A percentile compares a stretch with the other conserved stretches of the same genome.
phyloP scores from a whole-genome alignment of 805 yeast genomes.

The Wickerhamiella brachini region DNA sequence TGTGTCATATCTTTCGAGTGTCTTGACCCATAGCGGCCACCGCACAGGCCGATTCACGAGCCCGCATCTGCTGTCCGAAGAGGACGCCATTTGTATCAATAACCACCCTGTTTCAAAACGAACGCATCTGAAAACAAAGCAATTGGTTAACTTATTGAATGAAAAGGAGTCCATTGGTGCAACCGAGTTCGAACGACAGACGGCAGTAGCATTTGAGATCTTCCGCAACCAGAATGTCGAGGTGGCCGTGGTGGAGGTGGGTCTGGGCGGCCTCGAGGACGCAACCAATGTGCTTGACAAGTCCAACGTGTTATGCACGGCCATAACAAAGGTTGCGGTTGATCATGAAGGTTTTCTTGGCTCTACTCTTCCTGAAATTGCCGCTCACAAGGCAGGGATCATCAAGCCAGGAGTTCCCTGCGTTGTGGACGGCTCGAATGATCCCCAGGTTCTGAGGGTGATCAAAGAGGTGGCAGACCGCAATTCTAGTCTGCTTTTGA shows the following conservation, averaged over 20 bases:
- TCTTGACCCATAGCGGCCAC: conserved; percentile 36
- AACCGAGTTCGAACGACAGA: conserved; percentile 76
- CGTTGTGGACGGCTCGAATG: conserved; percentile 62
- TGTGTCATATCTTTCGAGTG: conserved; percentile 62
- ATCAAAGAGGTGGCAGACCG: conserved; percentile 4
- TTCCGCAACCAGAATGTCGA: conserved; percentile 49
- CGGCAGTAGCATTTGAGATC: conserved; percentile 72
- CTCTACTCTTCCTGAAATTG: conserved; percentile 46
- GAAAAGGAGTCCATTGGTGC: conserved; percentile 38
- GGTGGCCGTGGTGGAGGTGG: conserved; percentile 83
- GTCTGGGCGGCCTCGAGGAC: conserved; percentile 80
- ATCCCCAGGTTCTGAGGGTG: conserved; percentile 30
- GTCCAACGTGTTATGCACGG: neutral
- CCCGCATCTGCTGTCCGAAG: conserved; percentile 63
- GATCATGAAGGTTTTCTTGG: conserved; percentile 81
- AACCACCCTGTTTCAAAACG: conserved; percentile 37
- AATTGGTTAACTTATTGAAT: conserved; percentile 32
- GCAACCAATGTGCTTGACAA: conserved; percentile 49
- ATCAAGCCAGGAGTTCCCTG: conserved; percentile 47
- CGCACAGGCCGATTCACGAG: conserved; percentile 73
- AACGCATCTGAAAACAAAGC: conserved; percentile 34
- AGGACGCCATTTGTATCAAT: conserved; percentile 64
- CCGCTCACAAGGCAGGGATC: conserved; percentile 77
- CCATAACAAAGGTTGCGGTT: conserved; percentile 1
- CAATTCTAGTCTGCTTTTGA: neutral